Percentiles rank a stretch among this genome's conserved stretches.
Conservation (phyloP, 768 basidiomycete species). For the Trametes sanguinea region DNA sequence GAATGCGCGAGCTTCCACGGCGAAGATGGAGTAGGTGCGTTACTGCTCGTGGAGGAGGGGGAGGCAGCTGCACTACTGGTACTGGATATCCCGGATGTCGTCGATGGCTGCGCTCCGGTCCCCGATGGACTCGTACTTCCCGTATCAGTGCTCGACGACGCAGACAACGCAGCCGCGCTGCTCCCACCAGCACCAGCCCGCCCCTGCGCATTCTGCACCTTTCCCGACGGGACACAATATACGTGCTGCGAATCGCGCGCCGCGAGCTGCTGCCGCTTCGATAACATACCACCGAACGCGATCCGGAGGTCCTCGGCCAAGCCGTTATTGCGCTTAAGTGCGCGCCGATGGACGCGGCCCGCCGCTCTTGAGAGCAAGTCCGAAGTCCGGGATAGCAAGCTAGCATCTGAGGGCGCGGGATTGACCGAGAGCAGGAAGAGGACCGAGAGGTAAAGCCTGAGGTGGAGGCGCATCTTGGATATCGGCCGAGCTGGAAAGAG, state of each 20-base stretch:
- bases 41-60: neutral
- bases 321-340: conserved; percentile 58
- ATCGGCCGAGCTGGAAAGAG: too few species aligned
- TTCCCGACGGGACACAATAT: conserved; percentile 37
- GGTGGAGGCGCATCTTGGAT: too few species aligned
- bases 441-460: conserved; percentile 17
- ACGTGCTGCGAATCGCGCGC: conserved; percentile 26
- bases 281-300: conserved; percentile 57
- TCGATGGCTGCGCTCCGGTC: neutral
- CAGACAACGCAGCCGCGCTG: neutral
- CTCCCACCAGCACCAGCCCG: neutral
- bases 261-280: conserved; percentile 13
- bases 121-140: neutral
- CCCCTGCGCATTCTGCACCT: conserved; percentile 5
- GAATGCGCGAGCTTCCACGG: conserved; percentile 54
- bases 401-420: conserved; percentile 31
- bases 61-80: too few species aligned
- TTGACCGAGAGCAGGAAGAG: conserved; percentile 36
- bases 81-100: too few species aligned
- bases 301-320: conserved; percentile 71
- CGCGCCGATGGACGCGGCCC: conserved; percentile 53
- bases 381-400: conserved; percentile 27
- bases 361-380: conserved; percentile 45
- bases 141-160: too few species aligned
- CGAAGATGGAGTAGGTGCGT: conserved; percentile 16